Conservation (phyloP, 352 stramenopile genomes). For the Aphanomyces invadans region DNA sequence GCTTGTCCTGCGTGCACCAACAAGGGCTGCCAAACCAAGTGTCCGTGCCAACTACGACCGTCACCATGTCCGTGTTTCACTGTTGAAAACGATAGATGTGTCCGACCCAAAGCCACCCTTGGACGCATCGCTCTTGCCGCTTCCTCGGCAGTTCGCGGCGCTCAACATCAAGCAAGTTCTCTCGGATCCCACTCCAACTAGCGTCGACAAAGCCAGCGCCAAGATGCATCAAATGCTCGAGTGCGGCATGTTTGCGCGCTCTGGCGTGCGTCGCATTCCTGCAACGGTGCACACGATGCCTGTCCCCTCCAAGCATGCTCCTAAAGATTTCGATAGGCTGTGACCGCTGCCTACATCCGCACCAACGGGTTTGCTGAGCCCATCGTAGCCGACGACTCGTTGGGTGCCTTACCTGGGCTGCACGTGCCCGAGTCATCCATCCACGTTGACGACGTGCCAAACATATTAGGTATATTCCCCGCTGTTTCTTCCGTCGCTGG, state of each 20-base stretch:
- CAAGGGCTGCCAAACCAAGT: constrained; percentile 31
- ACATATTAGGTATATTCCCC: constrained; percentile 9
- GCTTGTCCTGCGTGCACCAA: constrained; percentile 41
- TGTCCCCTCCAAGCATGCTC: background rate
- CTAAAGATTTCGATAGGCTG: background rate
- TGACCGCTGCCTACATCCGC: constrained; percentile 5
- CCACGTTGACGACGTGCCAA: constrained; percentile 20
- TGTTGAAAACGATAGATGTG: background rate
- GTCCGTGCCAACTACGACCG: constrained; percentile 7
- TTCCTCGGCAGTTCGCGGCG: constrained; percentile 19
- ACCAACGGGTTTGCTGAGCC: constrained; percentile 22
- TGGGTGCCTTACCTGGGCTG: constrained; percentile 16
- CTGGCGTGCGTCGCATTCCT: constrained; percentile 38
- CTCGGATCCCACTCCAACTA: background rate
- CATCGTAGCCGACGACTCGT: constrained; percentile 13
- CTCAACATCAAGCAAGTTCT: constrained; percentile 22
- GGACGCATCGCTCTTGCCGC: constrained; percentile 15
- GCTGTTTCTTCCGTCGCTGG: too few relatives aligned
- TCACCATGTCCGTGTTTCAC: background rate
- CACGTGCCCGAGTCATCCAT: constrained; percentile 1
- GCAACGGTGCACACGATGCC: constrained; percentile 28
- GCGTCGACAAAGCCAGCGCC: constrained; percentile 42
- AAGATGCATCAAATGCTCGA: constrained; percentile 44
- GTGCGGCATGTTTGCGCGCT: constrained; percentile 42
- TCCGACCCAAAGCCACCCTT: background rate